Evolutionary conservation across 2,329 filamentous ascomycete species (phyloP).

Genomic region (Neurospora sp.): DNA sequence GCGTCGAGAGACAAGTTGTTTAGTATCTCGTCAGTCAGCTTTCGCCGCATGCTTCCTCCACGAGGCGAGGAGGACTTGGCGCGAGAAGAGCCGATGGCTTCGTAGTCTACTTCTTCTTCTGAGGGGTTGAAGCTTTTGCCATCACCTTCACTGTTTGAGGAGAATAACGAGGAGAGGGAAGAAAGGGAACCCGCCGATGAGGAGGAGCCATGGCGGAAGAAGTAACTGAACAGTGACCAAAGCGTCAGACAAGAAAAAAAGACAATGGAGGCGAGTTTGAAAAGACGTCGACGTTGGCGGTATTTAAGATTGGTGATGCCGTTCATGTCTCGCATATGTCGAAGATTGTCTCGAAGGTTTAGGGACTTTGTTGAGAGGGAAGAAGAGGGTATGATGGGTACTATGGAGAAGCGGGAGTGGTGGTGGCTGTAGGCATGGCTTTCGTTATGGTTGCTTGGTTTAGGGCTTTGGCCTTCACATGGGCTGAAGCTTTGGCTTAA

Average conservation of each 20-base stretch:
- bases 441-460: neutral
- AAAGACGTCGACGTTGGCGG: neutral
- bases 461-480: neutral
- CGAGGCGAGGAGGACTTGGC: neutral
- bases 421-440: neutral
- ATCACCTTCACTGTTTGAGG: too few relatives aligned
- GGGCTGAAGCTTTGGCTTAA: neutral
- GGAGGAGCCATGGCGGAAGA: neutral
- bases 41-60: neutral
- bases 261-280: neutral
- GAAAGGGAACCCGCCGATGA: too few relatives aligned
- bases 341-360: neutral
- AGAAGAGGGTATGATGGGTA: neutral
- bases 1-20: constrained; percentile 30
- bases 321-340: neutral
- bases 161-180: too few relatives aligned
- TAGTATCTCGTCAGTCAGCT: constrained; percentile 14
- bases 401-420: neutral
- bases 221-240: neutral
- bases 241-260: neutral
- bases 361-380: neutral
- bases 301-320: neutral
- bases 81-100: neutral
- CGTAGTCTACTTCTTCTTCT: neutral
- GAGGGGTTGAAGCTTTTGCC: too few relatives aligned